These are phyloP conservation scores for Colletotrichum lupini DNA, from an alignment of 2,329 filamentous ascomycete species.

Conservation along the genomic window DNA sequence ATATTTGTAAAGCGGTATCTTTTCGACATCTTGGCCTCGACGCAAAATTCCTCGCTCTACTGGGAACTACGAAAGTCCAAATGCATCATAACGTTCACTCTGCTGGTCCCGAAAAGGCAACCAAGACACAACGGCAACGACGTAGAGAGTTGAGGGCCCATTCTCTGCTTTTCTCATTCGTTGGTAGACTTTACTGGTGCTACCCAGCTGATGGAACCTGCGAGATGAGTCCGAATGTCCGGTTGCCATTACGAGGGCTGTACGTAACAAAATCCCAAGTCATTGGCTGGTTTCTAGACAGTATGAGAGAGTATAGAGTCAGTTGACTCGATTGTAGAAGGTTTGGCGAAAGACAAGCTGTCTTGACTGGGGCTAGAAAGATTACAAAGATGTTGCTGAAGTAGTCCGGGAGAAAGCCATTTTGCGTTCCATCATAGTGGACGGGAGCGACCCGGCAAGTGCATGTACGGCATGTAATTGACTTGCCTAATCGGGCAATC, in stretches of 20 bases:
- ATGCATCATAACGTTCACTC: background rate
- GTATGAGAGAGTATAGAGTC: background rate
- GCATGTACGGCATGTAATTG: conserved; percentile 3
- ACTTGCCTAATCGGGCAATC: conserved; percentile 13
- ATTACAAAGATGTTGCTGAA: background rate
- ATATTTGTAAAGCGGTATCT: background rate
- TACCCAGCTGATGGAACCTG: background rate
- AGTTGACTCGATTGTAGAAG: background rate
- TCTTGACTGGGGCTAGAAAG: background rate
- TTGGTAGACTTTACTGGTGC: background rate
- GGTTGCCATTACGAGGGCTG: conserved; percentile 5
- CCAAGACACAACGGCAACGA: conserved; percentile 20
- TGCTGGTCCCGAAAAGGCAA: background rate
- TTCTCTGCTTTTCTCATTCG: background rate
- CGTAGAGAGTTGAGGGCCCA: background rate
- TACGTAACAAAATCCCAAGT: conserved; percentile 14
- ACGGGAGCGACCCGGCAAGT: background rate
- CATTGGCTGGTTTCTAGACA: background rate
- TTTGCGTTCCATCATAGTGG: background rate
- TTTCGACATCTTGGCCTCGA: background rate
- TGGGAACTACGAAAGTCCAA: background rate
- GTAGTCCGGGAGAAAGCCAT: background rate
- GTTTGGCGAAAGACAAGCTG: background rate
- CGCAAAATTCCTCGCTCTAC: background rate
- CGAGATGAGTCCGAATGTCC: background rate